A percentile compares a stretch with the other conserved stretches of the same genome.
Evolutionary conservation across 2,329 filamentous ascomycete species (phyloP).

Genomic region (Ophiostoma sp.): DNA sequence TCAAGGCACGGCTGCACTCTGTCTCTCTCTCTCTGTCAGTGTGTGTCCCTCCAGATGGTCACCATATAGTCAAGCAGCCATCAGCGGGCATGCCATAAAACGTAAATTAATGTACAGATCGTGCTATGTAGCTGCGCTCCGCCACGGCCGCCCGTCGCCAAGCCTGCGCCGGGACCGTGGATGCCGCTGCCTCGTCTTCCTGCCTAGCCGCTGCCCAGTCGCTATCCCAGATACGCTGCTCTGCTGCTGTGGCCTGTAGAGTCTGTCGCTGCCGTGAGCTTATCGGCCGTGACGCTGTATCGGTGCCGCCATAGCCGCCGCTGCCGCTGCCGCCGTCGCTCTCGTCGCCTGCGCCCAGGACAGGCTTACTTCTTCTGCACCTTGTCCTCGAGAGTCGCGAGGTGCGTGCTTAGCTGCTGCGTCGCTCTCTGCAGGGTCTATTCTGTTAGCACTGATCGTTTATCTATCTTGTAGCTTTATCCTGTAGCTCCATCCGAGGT

Average conservation of each 20-base stretch:
- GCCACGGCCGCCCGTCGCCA: background rate
- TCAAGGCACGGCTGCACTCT: background rate
- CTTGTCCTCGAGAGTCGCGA: conserved; percentile 75
- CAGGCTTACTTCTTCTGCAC: conserved; percentile 54
- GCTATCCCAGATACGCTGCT: background rate
- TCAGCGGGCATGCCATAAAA: background rate
- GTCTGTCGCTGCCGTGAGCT: background rate
- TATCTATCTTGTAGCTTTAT: background rate
- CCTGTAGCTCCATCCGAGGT: background rate
- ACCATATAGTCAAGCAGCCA: background rate
- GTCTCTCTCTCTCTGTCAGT: background rate
- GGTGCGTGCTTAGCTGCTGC: conserved; percentile 77
- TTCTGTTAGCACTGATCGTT: background rate
- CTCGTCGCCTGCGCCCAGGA: too few relatives aligned
- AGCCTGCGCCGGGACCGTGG: background rate
- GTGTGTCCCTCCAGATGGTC: background rate
- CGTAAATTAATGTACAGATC: conserved; percentile 13
- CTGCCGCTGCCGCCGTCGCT: background rate
- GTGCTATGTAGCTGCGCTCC: background rate
- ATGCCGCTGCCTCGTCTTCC: background rate
- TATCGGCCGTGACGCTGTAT: background rate
- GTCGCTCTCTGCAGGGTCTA: conserved; percentile 85
- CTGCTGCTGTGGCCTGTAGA: background rate
- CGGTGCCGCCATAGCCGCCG: background rate
- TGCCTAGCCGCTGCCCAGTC: too few relatives aligned